phyloP scores from a whole-genome alignment of 2,329 filamentous ascomycete genomes.

The Sodiomyces alkalinus region DNA sequence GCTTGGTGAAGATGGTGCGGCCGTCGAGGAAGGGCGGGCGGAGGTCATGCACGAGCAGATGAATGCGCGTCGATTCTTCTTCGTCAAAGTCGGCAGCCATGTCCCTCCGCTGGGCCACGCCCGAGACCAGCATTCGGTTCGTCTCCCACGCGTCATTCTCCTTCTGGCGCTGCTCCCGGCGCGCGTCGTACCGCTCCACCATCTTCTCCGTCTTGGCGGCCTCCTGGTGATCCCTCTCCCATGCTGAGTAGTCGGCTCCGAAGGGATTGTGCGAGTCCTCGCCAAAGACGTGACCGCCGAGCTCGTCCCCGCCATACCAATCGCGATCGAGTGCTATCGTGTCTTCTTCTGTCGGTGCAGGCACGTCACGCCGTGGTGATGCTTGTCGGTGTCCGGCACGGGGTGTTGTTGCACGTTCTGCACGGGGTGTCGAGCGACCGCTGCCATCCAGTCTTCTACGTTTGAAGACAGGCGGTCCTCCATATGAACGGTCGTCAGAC shows the following conservation, averaged over 20 bases:
- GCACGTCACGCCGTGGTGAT: conserved; percentile 41
- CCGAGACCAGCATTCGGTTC: conserved; percentile 93
- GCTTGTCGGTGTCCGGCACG: no score
- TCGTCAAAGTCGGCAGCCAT: conserved; percentile 78
- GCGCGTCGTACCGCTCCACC: conserved; percentile 49
- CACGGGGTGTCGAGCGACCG: conserved; percentile 24
- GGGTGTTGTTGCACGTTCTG: conserved; percentile 19
- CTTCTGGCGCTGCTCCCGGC: conserved; percentile 72
- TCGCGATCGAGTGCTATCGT: conserved; percentile 68
- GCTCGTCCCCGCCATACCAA: conserved; percentile 84
- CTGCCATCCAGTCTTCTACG: conserved; percentile 45
- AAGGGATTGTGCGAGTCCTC: conserved; percentile 92
- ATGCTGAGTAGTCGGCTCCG: conserved; percentile 58
- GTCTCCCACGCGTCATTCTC: conserved; percentile 98
- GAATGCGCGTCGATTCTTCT: conserved; percentile 75
- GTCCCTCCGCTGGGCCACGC: conserved; percentile 80
- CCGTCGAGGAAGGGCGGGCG: conserved; percentile 91
- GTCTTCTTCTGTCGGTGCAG: conserved; percentile 53
- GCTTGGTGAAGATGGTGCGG: conserved; percentile 91
- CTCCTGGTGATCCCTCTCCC: conserved; percentile 59
- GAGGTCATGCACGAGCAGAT: conserved; percentile 84
- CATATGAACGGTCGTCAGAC: conserved; percentile 15
- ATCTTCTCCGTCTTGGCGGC: conserved; percentile 67
- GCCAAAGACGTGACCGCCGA: conserved; percentile 66
- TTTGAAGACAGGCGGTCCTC: conserved; percentile 39